phyloP scores from a whole-genome alignment of 2,329 filamentous ascomycete species.

The Keithomyces neogunnii region DNA sequence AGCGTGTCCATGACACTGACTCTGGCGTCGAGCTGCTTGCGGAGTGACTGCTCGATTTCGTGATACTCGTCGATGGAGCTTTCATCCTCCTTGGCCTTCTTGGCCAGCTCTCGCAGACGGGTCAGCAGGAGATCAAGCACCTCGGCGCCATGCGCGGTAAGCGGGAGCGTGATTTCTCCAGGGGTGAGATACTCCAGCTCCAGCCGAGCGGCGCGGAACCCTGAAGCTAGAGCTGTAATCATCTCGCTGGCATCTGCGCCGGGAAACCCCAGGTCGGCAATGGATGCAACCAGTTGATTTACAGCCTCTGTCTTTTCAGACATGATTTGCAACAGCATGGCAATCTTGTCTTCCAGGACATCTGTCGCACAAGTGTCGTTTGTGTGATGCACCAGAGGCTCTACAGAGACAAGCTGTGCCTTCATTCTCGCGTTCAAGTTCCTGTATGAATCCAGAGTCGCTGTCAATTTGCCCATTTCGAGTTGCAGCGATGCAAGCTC shows the following conservation, averaged over 20 bases:
- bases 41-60: constrained; percentile 44
- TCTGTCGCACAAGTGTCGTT: constrained; percentile 13
- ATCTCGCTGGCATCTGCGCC: constrained; percentile 39
- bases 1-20: constrained; percentile 43
- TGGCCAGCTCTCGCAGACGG: constrained; percentile 40
- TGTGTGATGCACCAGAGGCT: constrained; percentile 4
- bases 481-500: constrained; percentile 40
- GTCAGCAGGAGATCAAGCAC: constrained; percentile 47
- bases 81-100: constrained; percentile 38
- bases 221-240: constrained; percentile 35
- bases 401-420: constrained; percentile 21
- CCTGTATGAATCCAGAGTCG: constrained; percentile 39
- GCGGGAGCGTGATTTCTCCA: constrained; percentile 45
- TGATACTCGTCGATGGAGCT: constrained; percentile 53
- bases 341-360: constrained; percentile 33
- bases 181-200: constrained; percentile 56
- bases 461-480: constrained; percentile 39
- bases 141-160: constrained; percentile 43
- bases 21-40: constrained; percentile 46
- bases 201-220: constrained; percentile 48
- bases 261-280: constrained; percentile 42
- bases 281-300: constrained; percentile 32
- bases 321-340: constrained; percentile 34
- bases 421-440: constrained; percentile 29
- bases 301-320: constrained; percentile 41